Base-by-base conservation (phyloP, 2,329 filamentous ascomycete species). In the Colletotrichum liaoningense region DNA sequence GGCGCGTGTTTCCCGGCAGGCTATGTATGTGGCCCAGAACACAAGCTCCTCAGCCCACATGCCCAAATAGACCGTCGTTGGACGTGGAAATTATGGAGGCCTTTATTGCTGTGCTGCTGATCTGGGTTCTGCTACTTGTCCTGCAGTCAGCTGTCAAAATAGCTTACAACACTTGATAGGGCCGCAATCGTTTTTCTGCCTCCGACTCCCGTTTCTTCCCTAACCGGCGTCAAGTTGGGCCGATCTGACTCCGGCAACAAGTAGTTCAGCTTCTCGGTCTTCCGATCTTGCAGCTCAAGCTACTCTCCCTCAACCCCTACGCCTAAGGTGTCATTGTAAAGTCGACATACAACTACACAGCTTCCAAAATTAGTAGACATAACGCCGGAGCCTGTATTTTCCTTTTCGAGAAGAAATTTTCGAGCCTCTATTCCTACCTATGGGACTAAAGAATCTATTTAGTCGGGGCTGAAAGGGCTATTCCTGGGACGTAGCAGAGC, bases 201-300 rank as follows among this genome's bases (percentile, higher is more conserved):
- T 24, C 24, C 62, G 55, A 7, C 6, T 38, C 46, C 33, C 30
- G 33, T 30, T 19, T 30, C 62, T n/a, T 54, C 22, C 46, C 33
- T 28, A 24, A 7, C 28, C 63, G 58, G 52, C 55, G 64, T 42
- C 30, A 60, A 67, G 19, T 69, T 69, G 62, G 35, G 52, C 62
- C 59, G 55, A 49, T 59, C 64, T 72, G 69, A 69, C 69, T 26
- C 42, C 22, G 19, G 16, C 49, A 5, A 35, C 22, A 6, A n/a
- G 14, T 5, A 28, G n/a, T 30, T 4, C 19, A 24, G 24, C 28
- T 54, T 49, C 6, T 67, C 26, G 7, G 30, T 30, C 30, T 28
- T 26, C 35, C 9, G 14, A 16, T 56, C 9, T 26, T 33, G 33
- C 33, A 38, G 6, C 30, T 19, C 22, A 57, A 30, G 33, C 33